Percentiles rank a stretch among this genome's conserved stretches.
Evolutionary conservation across 2,329 filamentous ascomycete species (phyloP).

Genomic region (Penicillium sp.): DNA sequence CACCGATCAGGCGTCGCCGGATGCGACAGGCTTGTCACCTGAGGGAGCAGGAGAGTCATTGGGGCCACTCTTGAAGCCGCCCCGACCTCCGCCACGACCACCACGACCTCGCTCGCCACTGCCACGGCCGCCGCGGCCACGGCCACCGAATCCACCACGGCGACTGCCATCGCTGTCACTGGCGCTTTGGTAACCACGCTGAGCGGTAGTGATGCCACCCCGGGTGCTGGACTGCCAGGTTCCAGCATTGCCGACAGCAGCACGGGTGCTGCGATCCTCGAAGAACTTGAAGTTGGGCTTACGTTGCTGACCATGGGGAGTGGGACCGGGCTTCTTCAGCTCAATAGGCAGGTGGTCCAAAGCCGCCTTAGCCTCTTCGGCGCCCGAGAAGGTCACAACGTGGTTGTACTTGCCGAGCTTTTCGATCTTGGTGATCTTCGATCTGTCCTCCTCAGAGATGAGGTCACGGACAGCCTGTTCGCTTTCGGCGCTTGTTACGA

Average conservation of each 20-base stretch:
- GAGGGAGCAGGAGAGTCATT: conserved; percentile 36
- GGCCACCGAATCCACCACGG: conserved; percentile 58
- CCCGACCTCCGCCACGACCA: conserved; percentile 55
- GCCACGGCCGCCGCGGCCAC: conserved; percentile 51
- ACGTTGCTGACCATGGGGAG: conserved; percentile 66
- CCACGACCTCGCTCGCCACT: conserved; percentile 57
- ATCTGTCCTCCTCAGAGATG: conserved; percentile 77
- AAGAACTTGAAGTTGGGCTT: conserved; percentile 83
- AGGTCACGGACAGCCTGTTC: conserved; percentile 80
- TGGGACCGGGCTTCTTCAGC: conserved; percentile 63
- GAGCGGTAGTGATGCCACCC: conserved; percentile 63
- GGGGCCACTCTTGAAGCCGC: conserved; percentile 57
- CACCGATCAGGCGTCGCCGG: conserved; percentile 34
- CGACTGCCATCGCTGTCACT: conserved; percentile 72
- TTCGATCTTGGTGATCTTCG: conserved; percentile 75
- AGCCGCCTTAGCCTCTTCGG: conserved; percentile 77
- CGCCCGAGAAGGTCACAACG: conserved; percentile 78
- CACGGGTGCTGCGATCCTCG: conserved; percentile 61
- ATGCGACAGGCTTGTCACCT: conserved; percentile 38
- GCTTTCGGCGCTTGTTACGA: conserved; percentile 80
- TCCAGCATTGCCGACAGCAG: conserved; percentile 53
- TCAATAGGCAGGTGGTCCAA: conserved; percentile 73
- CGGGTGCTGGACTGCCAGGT: conserved; percentile 59
- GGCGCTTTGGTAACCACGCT: conserved; percentile 81
- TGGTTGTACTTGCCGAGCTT: conserved; percentile 68